Percentiles rank a stretch among this genome's conserved stretches.
phyloP scores from a whole-genome alignment of 768 basidiomycete genomes.

The Cyathus striatus region DNA sequence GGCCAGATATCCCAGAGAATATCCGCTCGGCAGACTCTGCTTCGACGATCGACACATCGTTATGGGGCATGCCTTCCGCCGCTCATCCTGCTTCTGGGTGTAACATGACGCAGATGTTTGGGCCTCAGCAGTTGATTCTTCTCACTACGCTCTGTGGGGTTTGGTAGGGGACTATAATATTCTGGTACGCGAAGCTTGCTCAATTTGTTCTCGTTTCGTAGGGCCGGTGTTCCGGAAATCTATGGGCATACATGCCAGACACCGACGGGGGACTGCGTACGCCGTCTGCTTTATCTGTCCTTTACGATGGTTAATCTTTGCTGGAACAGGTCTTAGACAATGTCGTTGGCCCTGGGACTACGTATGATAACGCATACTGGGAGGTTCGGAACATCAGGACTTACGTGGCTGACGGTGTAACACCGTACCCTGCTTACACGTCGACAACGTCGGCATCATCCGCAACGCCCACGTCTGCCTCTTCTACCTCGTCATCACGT shows the following conservation, averaged over 20 bases:
- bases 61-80: conserved; percentile 39
- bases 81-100: conserved; percentile 33
- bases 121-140: conserved; percentile 42
- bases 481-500: too few relatives aligned
- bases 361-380: conserved; percentile 49
- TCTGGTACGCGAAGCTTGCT: too few relatives aligned
- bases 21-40: conserved; percentile 22
- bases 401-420: conserved; percentile 7
- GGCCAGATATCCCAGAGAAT: conserved; percentile 26
- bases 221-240: conserved; percentile 37
- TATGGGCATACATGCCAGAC: conserved; percentile 22
- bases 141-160: conserved; percentile 51
- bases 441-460: background rate
- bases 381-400: conserved; percentile 59
- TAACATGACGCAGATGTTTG: conserved; percentile 35
- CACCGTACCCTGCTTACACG: background rate
- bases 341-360: conserved; percentile 37
- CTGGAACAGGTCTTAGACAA: conserved; percentile 44
- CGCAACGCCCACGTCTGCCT: too few relatives aligned
- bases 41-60: conserved; percentile 21
- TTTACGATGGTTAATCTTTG: background rate
- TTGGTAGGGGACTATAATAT: too few relatives aligned
- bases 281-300: conserved; percentile 4
- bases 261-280: conserved; percentile 32
- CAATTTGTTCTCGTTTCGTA: conserved; percentile 8